Percentiles rank a stretch among this genome's conserved stretches.
These are phyloP conservation scores for Fusarium nelsonii DNA, from an alignment of 2,329 filamentous ascomycete genomes.

Conservation along the genomic window DNA sequence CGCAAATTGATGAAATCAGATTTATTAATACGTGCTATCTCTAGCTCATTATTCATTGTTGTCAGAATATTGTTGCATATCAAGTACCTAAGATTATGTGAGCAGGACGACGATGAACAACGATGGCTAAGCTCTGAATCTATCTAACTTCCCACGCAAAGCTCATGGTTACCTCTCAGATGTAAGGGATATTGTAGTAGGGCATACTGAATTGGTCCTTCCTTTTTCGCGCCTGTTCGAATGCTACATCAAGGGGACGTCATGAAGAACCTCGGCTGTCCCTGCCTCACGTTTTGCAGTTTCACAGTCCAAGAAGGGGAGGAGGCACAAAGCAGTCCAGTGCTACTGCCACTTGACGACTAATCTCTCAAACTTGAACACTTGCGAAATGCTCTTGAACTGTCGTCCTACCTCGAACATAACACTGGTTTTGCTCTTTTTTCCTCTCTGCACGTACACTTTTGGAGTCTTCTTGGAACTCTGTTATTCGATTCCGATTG, in stretches of 20 bases:
- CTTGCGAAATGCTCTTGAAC: slow-evolving; percentile 28
- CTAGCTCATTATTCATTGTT: background rate
- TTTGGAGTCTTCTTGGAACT: slow-evolving; percentile 44
- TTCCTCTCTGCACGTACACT: slow-evolving; percentile 18
- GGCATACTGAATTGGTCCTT: background rate
- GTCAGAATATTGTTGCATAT: background rate
- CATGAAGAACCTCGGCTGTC: background rate
- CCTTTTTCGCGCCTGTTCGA: background rate
- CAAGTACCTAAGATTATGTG: background rate
- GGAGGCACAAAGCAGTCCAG: slow-evolving; percentile 3
- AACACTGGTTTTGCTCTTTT: background rate
- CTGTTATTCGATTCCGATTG: slow-evolving; percentile 14
- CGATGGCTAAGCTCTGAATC: too few relatives aligned
- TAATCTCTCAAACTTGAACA: background rate
- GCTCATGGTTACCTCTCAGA: too few relatives aligned
- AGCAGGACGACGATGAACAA: too few relatives aligned
- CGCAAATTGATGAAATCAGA: background rate
- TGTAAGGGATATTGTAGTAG: background rate
- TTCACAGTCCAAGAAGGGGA: background rate
- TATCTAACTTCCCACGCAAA: too few relatives aligned
- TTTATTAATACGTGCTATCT: background rate
- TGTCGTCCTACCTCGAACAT: slow-evolving; percentile 20
- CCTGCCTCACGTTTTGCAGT: slow-evolving; percentile 8
- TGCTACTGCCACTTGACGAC: slow-evolving; percentile 19
- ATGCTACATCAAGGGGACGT: background rate